phyloP scores from a whole-genome alignment of 352 stramenopile species.

The Thalassiosira oceanica region DNA sequence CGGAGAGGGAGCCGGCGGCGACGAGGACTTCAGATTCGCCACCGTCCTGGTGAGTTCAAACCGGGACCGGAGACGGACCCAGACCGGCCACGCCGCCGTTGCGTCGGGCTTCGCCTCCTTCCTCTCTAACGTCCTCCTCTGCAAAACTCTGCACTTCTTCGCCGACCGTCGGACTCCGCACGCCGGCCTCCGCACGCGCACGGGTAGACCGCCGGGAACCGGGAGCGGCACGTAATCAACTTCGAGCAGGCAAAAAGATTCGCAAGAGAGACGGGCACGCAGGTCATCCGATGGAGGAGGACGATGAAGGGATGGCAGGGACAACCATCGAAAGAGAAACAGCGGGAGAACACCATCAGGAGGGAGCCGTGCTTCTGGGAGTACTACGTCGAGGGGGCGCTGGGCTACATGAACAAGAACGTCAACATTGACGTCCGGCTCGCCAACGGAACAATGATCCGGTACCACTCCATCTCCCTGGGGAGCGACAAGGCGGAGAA shows the following conservation, averaged over 20 bases:
- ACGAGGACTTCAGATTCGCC: constrained; percentile 15
- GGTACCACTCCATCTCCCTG: constrained; percentile 21
- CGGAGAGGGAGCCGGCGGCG: not conserved
- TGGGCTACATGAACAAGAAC: constrained; percentile 19
- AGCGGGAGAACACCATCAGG: not conserved
- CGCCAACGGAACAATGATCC: constrained; percentile 8
- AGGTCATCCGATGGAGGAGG: constrained; percentile 4
- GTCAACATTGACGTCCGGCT: constrained; percentile 10
- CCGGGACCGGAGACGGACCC: too few relatives aligned
- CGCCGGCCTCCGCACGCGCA: too few relatives aligned
- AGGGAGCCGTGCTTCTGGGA: constrained; percentile 29
- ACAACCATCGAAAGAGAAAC: constrained; percentile 6
- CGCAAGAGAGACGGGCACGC: not conserved
- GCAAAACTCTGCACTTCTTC: too few relatives aligned
- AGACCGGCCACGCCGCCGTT: too few relatives aligned
- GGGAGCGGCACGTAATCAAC: constrained; percentile 21
- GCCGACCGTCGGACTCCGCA: too few relatives aligned
- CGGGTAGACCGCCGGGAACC: too few relatives aligned
- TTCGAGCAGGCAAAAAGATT: constrained; percentile 4
- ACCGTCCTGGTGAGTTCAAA: constrained; percentile 15
- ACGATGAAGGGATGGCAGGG: constrained; percentile 14
- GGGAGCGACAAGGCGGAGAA: not conserved
- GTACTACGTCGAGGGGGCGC: constrained; percentile 7
- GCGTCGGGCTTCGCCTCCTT: too few relatives aligned
- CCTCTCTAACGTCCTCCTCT: too few relatives aligned